Evolutionary conservation across 208 protist genomes (phyloP).

Genomic region (Chromosphaera perkinsii): DNA sequence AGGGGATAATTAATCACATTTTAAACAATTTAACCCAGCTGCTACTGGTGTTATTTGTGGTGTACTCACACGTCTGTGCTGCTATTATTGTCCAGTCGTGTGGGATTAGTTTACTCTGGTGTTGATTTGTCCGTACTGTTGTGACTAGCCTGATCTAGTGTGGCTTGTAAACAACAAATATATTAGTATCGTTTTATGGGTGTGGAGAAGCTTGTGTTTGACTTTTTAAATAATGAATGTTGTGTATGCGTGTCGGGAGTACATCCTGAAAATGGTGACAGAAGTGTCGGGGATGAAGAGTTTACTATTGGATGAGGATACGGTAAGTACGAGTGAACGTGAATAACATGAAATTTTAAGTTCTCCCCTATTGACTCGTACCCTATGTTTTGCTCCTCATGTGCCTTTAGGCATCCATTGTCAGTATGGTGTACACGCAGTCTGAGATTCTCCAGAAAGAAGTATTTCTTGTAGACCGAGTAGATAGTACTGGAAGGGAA

Average conservation of each 20-base stretch:
- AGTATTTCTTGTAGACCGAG: slow-evolving; percentile 87
- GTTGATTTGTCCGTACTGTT: too few species aligned
- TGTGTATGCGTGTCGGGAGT: slow-evolving; percentile 25
- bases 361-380: not conserved
- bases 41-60: too few species aligned
- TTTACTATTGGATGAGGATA: slow-evolving; percentile 2
- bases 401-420: slow-evolving; percentile 9
- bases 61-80: too few species aligned
- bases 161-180: too few species aligned
- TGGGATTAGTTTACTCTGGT: too few species aligned
- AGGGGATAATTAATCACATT: too few species aligned
- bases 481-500: slow-evolving; percentile 68
- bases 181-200: too few species aligned
- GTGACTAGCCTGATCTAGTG: too few species aligned
- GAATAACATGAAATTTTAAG: not conserved
- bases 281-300: slow-evolving; percentile 36
- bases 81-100: too few species aligned
- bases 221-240: slow-evolving; percentile 43
- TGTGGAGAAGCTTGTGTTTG: too few species aligned
- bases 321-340: not conserved
- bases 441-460: slow-evolving; percentile 84
- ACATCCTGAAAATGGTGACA: slow-evolving; percentile 26
- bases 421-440: slow-evolving; percentile 76
- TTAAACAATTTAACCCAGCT: too few species aligned
- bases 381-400: not conserved